Percentiles rank a stretch among this genome's conserved stretches.
These are phyloP conservation scores for Cercospora sesami DNA, from an alignment of 2,329 filamentous ascomycete genomes.

Conservation along the genomic window DNA sequence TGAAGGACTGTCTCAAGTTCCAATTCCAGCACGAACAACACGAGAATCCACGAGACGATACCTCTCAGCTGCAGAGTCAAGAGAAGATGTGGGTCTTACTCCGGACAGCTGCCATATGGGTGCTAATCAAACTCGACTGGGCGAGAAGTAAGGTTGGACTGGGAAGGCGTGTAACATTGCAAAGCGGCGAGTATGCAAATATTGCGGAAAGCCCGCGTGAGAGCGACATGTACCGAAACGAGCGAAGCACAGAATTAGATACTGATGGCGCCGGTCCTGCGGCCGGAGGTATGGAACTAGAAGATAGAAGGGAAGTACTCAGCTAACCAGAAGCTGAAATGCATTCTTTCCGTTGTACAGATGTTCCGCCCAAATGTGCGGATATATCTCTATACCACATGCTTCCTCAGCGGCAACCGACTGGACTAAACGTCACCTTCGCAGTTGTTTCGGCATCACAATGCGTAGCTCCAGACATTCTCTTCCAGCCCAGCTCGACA, in stretches of 20 bases:
- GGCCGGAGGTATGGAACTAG: slow-evolving; percentile 37
- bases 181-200: slow-evolving; percentile 23
- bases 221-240: slow-evolving; percentile 9
- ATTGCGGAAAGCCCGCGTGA: slow-evolving; percentile 5
- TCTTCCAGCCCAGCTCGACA: background rate
- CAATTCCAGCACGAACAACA: slow-evolving; percentile 94
- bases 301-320: slow-evolving; percentile 39
- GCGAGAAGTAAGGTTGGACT: slow-evolving; percentile 18
- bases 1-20: slow-evolving; percentile 96
- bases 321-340: background rate
- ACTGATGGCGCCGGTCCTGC: slow-evolving; percentile 24
- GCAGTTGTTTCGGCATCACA: background rate
- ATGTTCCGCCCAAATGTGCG: background rate
- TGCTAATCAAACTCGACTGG: slow-evolving; percentile 27
- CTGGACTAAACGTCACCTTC: background rate
- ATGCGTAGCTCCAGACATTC: background rate
- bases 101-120: slow-evolving; percentile 33
- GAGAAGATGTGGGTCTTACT: slow-evolving; percentile 62
- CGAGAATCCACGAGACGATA: slow-evolving; percentile 67
- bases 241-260: slow-evolving; percentile 13
- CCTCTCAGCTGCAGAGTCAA: slow-evolving; percentile 57
- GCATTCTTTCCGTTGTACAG: background rate
- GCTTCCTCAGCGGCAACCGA: background rate
- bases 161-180: slow-evolving; percentile 24
- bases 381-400: background rate